phyloP scores from a whole-genome alignment of 495 filamentous ascomycete genomes.

The Lepraria neglecta region DNA sequence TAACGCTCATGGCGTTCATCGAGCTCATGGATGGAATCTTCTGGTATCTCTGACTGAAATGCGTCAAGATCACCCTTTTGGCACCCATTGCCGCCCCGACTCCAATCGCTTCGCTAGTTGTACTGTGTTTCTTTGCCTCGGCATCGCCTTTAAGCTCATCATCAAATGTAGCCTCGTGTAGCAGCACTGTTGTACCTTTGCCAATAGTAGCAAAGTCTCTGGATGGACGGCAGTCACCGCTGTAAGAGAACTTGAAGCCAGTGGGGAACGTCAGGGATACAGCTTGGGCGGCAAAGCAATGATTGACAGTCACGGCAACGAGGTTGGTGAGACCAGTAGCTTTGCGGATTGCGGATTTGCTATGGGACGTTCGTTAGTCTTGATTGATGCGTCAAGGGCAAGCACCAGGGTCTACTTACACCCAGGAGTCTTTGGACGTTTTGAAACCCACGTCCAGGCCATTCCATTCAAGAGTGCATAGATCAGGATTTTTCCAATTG shows the following conservation, averaged over 20 bases:
- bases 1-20: conserved; percentile 17
- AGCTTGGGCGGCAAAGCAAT: conserved; percentile 75
- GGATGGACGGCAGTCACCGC: conserved; percentile 84
- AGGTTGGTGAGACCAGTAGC: conserved; percentile 43
- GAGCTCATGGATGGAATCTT: conserved; percentile 60
- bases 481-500: background rate
- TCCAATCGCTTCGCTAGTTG: conserved; percentile 72
- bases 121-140: conserved; percentile 82
- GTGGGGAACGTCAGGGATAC: conserved; percentile 68
- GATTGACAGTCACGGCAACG: conserved; percentile 56
- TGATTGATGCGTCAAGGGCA: background rate
- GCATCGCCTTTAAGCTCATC: conserved; percentile 74
- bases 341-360: conserved; percentile 29
- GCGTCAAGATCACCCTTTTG: conserved; percentile 70
- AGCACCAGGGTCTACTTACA: conserved; percentile 16
- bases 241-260: conserved; percentile 83
- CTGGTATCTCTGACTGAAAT: conserved; percentile 94
- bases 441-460: conserved; percentile 20
- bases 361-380: background rate
- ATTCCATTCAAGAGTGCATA: conserved; percentile 22
- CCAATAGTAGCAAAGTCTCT: conserved; percentile 62
- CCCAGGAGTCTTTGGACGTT: conserved; percentile 9
- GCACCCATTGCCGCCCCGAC: conserved; percentile 75
- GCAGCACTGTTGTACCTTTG: conserved; percentile 65
- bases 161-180: conserved; percentile 96